Conservation (phyloP, 2,329 filamentous ascomycete genomes). For the Aspergillus neotritici region DNA sequence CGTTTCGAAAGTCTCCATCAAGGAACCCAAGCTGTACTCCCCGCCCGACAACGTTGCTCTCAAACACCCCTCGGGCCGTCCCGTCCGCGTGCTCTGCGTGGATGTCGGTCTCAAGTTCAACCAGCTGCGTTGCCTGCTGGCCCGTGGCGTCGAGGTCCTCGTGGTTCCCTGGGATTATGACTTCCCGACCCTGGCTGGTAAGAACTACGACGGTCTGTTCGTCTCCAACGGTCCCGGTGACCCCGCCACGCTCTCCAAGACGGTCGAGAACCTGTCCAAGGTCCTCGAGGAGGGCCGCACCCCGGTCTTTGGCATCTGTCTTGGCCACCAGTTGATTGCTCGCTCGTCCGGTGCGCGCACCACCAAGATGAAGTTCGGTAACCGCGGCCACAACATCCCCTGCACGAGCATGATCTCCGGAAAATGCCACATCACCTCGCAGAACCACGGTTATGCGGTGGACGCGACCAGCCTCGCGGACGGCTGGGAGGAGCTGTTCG, state of each 20-base stretch:
- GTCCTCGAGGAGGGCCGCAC: conserved; percentile 73
- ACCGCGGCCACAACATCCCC: conserved; percentile 96
- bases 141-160: conserved; percentile 84
- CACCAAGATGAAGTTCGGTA: conserved; percentile 98
- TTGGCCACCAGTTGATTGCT: conserved; percentile 89
- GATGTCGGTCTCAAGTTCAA: conserved; percentile 99
- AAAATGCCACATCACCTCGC: conserved; percentile 96
- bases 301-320: conserved; percentile 92
- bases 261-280: conserved; percentile 70
- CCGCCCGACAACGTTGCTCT: conserved; percentile 65
- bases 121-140: conserved; percentile 87
- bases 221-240: conserved; percentile 97
- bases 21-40: conserved; percentile 76
- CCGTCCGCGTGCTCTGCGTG: conserved; percentile 81
- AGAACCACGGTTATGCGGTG: conserved; percentile 96
- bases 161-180: conserved; percentile 97
- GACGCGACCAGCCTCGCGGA: conserved; percentile 68
- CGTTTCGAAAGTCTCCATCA: conserved; percentile 68
- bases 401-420: conserved; percentile 94
- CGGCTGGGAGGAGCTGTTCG: conserved; percentile 89
- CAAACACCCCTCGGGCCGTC: conserved; percentile 81
- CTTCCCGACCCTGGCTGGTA: conserved; percentile 67
- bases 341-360: conserved; percentile 81
- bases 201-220: conserved; percentile 93
- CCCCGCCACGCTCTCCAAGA: conserved; percentile 72